Evolutionary conservation across 2,329 filamentous ascomycete genomes (phyloP), one percentile per base, ranked within the genome.

Genomic region (Ophiostoma perfectum): DNA sequence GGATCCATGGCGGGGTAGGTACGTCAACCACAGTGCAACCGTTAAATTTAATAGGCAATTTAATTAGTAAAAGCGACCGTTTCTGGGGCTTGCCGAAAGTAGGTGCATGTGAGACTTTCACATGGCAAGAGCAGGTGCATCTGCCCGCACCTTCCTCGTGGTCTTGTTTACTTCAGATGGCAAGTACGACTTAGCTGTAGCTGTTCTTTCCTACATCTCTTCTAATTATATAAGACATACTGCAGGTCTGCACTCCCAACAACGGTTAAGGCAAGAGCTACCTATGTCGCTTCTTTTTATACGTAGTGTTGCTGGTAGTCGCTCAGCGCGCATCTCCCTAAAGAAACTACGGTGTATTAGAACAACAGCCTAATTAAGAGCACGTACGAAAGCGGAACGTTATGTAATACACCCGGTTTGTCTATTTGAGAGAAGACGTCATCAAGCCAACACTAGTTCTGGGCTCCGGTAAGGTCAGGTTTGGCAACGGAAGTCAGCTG

Each of bases 1-100:
- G 66, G 42, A 18, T n/a, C 16, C 36, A 67, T 67, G 45, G 66
- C 66, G 66, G 66, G 66, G 66, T 67, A 67, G 64, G 14, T 45
- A 45, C 41, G 63, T 47, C 18, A 38, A 62, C 38, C 58, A 14
- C 38, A 16, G 58, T 41, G 39, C 41, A 41, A 5, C 27, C 9
- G 3, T 44, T 36, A 45, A 64, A 45, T 11, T 44, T 45, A 42
- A 42, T 45, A 36, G 63, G 4, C 27, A 1, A 6, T 45, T 64
- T 64, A 64, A 64, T 45, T 64, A 11, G 11, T 8, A 47, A 44
- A 64, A 64, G 9, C 60, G 39, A 27, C 60, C 16, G 38, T 41
- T 41, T 18, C 18, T 55, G 49, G n/a, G 49, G 49, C n/a, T 55
- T 55, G 47, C 47, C 47, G 47, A 49, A 18, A 27, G 49, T 27